These are phyloP conservation scores for Santalum album DNA, from an alignment of 164 flowering plant genomes.

Conservation along the genomic window DNA sequence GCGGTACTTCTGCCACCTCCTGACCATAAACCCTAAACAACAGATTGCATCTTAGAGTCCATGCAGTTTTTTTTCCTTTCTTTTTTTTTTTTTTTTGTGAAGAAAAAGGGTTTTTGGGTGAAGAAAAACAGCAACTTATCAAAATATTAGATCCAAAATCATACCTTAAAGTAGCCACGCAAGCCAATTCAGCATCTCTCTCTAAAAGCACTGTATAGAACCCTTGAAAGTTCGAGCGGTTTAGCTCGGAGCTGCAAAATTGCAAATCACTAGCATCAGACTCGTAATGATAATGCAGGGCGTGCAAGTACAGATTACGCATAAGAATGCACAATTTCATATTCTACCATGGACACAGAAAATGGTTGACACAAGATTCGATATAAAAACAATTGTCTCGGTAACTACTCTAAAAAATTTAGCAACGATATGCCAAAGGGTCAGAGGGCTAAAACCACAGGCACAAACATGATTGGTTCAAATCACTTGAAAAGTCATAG, in stretches of 20 bases:
- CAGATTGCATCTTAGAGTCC: not conserved
- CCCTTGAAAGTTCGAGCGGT: slow-evolving; percentile 68
- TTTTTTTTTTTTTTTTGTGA: not conserved
- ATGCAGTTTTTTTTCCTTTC: too few species aligned
- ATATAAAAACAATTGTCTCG: too few species aligned
- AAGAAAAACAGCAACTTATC: not conserved
- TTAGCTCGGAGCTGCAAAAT: slow-evolving; percentile 52
- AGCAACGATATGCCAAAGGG: too few species aligned
- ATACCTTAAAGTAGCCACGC: slow-evolving; percentile 72
- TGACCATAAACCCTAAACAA: slow-evolving; percentile 55
- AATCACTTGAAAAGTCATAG: too few species aligned
- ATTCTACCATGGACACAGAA: too few species aligned
- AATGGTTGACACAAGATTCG: too few species aligned
- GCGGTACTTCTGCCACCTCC: slow-evolving; percentile 85
- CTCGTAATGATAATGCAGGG: not conserved
- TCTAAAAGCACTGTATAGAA: slow-evolving; percentile 76
- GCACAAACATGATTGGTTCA: too few species aligned
- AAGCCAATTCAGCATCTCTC: slow-evolving; percentile 60
- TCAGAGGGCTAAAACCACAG: too few species aligned
- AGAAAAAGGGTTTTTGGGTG: not conserved
- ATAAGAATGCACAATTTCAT: too few species aligned
- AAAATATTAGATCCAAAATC: not conserved
- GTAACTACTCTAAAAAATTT: too few species aligned
- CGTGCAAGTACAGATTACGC: too few species aligned
- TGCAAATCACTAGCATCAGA: slow-evolving; percentile 5